phyloP scores from a whole-genome alignment of 2,329 filamentous ascomycete species.

The Pyricularia sp. region DNA sequence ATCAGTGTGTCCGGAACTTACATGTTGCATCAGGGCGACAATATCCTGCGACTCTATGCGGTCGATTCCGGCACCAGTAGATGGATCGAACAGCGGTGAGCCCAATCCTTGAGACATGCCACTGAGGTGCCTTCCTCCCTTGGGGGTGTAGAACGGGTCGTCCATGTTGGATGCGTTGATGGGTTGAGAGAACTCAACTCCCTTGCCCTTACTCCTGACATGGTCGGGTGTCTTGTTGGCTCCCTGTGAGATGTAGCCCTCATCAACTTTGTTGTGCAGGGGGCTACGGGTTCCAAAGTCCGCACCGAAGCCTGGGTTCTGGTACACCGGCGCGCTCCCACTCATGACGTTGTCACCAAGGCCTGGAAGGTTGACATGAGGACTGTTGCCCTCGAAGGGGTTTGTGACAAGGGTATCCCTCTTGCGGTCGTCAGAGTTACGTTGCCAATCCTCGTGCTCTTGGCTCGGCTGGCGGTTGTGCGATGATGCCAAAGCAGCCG shows the following conservation, averaged over 20 bases:
- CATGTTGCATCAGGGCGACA: constrained; percentile 93
- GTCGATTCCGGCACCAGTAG: constrained; percentile 81
- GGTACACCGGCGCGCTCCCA: constrained; percentile 15
- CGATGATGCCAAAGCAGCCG: constrained; percentile 32
- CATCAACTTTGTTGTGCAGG: constrained; percentile 60
- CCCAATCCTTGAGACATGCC: constrained; percentile 87
- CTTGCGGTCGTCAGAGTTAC: constrained; percentile 53
- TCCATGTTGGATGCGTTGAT: constrained; percentile 36
- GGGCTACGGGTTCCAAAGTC: constrained; percentile 47
- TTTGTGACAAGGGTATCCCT: constrained; percentile 59
- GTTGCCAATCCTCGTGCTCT: constrained; percentile 55
- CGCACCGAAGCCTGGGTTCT: constrained; percentile 24
- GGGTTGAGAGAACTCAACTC: constrained; percentile 40
- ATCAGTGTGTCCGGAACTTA: constrained; percentile 29
- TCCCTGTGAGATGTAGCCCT: constrained; percentile 82
- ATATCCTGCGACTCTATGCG: constrained; percentile 94
- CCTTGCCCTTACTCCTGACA: constrained; percentile 44
- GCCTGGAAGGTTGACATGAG: constrained; percentile 44
- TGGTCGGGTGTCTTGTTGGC: constrained; percentile 44
- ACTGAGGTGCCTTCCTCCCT: constrained; percentile 62
- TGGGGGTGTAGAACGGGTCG: constrained; percentile 58
- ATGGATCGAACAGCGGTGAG: constrained; percentile 82
- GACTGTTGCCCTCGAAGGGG: constrained; percentile 56
- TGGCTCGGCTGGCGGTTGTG: constrained; percentile 46
- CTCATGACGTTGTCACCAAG: constrained; percentile 36